phyloP scores from a whole-genome alignment of 148 eudicot genomes.

The Chenopodium album region DNA sequence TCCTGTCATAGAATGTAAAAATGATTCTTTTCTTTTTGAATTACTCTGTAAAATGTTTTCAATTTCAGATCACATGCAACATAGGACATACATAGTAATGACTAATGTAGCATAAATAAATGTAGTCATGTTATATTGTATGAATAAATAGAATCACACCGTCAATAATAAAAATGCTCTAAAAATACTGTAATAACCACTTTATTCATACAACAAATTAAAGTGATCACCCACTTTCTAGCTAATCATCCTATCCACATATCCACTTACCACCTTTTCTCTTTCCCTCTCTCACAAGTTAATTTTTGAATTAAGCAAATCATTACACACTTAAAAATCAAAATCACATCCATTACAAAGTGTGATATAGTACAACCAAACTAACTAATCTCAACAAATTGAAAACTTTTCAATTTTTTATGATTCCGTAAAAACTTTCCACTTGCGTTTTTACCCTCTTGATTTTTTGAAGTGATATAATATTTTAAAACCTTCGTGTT shows the following conservation, averaged over 20 bases:
- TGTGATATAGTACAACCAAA: too few species aligned
- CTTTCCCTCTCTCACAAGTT: conserved; percentile 39
- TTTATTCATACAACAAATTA: neutral
- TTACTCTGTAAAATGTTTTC: neutral
- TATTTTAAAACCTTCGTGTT: too few species aligned
- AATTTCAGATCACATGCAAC: neutral
- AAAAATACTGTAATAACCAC: neutral
- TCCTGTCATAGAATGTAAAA: neutral
- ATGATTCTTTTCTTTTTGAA: neutral
- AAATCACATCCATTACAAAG: neutral
- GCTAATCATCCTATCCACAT: conserved; percentile 21
- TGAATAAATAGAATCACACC: neutral
- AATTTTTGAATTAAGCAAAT: conserved; percentile 37
- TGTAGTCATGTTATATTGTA: too few species aligned
- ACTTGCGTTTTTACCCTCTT: too few species aligned
- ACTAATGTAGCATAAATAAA: too few species aligned
- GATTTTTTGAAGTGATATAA: too few species aligned
- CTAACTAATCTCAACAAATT: too few species aligned
- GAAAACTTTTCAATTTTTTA: too few species aligned
- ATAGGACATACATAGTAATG: neutral
- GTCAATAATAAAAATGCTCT: too few species aligned
- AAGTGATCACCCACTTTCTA: conserved; percentile 12
- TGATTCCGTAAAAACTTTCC: too few species aligned
- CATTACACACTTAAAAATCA: conserved; percentile 13
- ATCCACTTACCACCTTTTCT: conserved; percentile 12